A percentile compares a stretch with the other conserved stretches of the same genome.
These are phyloP conservation scores for Grifola frondosa DNA, from an alignment of 1,284 basidiomycete genomes.

Conservation along the genomic window DNA sequence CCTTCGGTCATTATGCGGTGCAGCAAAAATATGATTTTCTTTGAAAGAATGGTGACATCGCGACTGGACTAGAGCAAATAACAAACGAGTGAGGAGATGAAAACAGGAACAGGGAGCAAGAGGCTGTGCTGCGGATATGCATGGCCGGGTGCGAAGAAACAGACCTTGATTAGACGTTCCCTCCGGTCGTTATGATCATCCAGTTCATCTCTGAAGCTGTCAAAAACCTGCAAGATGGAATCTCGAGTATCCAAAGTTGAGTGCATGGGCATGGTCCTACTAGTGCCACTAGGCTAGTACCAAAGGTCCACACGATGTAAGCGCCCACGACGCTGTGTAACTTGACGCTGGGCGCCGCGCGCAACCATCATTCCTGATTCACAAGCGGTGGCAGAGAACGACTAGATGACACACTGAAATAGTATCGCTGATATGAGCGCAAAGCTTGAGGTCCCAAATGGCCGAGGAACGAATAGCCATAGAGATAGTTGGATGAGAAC, in stretches of 20 bases:
- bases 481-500: too few relatives aligned
- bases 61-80: slow-evolving; percentile 57
- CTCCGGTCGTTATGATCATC: slow-evolving; percentile 75
- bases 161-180: slow-evolving; percentile 84
- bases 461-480: too few relatives aligned
- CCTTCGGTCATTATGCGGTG: slow-evolving; percentile 73
- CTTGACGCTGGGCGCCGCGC: too few relatives aligned
- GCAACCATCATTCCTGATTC: too few relatives aligned
- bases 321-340: too few relatives aligned
- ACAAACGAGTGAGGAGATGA: neutral
- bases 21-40: slow-evolving; percentile 92
- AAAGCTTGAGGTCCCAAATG: neutral
- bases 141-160: slow-evolving; percentile 3
- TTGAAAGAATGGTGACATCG: slow-evolving; percentile 90
- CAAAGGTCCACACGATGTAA: too few relatives aligned
- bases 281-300: too few relatives aligned
- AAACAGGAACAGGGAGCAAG: slow-evolving; percentile 7
- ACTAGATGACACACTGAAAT: too few relatives aligned
- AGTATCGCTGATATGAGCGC: too few relatives aligned
- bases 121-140: too few relatives aligned
- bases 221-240: slow-evolving; percentile 44
- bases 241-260: slow-evolving; percentile 21
- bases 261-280: slow-evolving; percentile 11
- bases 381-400: too few relatives aligned
- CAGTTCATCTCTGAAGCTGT: slow-evolving; percentile 63